phyloP scores from a whole-genome alignment of 1,284 basidiomycete species.

The Amylostereum areolatum region DNA sequence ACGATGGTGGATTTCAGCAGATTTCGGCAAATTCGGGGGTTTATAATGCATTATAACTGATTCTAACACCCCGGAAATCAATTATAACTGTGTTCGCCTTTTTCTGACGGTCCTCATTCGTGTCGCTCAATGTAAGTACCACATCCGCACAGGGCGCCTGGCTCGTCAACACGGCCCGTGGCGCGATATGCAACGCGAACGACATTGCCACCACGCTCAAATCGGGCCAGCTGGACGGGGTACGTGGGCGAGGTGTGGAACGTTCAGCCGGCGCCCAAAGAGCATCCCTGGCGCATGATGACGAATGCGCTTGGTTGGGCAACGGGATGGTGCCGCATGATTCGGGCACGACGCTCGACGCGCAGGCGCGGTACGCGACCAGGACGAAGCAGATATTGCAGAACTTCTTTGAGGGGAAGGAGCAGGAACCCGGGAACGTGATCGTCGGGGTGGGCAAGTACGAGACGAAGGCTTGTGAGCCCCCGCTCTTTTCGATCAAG shows the following conservation, averaged over 20 bases:
- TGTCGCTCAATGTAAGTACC: too few species aligned
- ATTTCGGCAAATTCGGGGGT: too few species aligned
- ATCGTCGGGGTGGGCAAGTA: slow-evolving; percentile 67
- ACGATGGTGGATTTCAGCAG: too few species aligned
- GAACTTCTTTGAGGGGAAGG: slow-evolving; percentile 65
- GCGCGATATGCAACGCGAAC: slow-evolving; percentile 85
- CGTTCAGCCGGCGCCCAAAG: slow-evolving; percentile 78
- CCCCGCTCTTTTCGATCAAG: too few species aligned
- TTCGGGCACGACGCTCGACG: slow-evolving; percentile 88
- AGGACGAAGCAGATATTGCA: slow-evolving; percentile 80
- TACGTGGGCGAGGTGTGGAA: slow-evolving; percentile 74
- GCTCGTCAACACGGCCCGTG: slow-evolving; percentile 92
- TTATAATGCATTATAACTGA: too few species aligned
- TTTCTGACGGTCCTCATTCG: too few species aligned
- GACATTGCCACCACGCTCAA: slow-evolving; percentile 76
- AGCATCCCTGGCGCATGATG: slow-evolving; percentile 84
- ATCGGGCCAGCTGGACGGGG: slow-evolving; percentile 72
- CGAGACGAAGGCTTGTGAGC: slow-evolving; percentile 64
- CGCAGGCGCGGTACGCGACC: slow-evolving; percentile 83
- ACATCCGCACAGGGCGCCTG: too few species aligned
- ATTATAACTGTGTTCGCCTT: too few species aligned
- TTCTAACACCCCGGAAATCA: too few species aligned
- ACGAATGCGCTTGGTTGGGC: slow-evolving; percentile 78
- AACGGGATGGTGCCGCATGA: slow-evolving; percentile 86
- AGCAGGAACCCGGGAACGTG: slow-evolving; percentile 76